phyloP scores from a whole-genome alignment of 345 rosid species.

The Gossypium rotundifolium region DNA sequence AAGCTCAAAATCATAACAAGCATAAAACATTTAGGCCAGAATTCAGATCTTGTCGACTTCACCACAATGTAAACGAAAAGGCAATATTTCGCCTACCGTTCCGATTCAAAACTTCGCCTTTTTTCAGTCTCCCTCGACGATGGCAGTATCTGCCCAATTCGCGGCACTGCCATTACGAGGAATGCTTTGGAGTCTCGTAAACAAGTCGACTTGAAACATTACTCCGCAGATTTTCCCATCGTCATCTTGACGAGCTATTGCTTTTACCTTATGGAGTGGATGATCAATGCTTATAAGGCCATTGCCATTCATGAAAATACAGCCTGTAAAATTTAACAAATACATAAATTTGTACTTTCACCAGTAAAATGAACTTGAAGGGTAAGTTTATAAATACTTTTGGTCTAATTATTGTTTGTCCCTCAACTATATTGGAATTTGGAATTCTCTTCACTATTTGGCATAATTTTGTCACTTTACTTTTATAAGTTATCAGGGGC shows the following conservation, averaged over 20 bases:
- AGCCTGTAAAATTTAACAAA: conserved; percentile 15
- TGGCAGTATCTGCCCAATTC: conserved; percentile 30
- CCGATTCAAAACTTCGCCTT: not conserved
- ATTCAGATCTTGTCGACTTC: not conserved
- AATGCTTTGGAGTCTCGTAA: conserved; percentile 36
- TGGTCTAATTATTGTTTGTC: not conserved
- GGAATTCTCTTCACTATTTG: not conserved
- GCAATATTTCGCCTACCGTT: not conserved
- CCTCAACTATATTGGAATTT: not conserved
- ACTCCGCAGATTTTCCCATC: conserved; percentile 35
- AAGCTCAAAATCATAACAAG: not conserved
- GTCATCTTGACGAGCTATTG: conserved; percentile 32
- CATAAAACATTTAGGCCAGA: not conserved
- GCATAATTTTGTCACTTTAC: too few relatives aligned
- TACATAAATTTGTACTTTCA: not conserved
- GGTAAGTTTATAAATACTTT: not conserved
- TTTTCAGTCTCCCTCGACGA: conserved; percentile 14
- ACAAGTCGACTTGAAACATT: conserved; percentile 38
- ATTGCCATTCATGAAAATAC: conserved; percentile 26
- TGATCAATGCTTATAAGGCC: conserved; percentile 47
- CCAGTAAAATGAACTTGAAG: not conserved
- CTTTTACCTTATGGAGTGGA: conserved; percentile 41
- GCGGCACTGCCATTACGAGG: conserved; percentile 42
- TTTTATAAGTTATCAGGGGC: too few relatives aligned
- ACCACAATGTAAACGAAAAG: not conserved